Base-by-base conservation (phyloP, 495 filamentous ascomycete species). In the Oleoguttula mirabilis region DNA sequence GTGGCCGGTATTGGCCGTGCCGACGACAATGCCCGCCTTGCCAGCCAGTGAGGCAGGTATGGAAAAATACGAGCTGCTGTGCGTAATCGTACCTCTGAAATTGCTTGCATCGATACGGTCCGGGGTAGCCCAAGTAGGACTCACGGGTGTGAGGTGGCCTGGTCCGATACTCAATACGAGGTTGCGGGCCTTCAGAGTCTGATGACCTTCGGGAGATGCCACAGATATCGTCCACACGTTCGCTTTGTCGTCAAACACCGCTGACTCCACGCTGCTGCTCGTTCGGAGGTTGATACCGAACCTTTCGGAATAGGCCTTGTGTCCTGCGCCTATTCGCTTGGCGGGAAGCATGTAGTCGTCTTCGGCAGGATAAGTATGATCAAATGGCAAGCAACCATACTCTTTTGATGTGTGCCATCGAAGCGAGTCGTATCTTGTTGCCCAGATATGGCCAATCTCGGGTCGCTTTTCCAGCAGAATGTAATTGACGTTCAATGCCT, bases 1-100 rank as follows among this genome's bases (percentile, higher is more conserved):
- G 41, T 70, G 68, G 0, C 55, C 64, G 14, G 66, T 69, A 41
- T 71, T 71, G 11, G 60, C 66, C 6, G 63, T 64, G 12, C 66
- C 66, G 15, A 70, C 50, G 0, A 71, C 50, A 4, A 68, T 30
- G 11, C 60, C 66, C 32, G 50, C 39, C 38, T 65, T 64, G 10
- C 60, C 60, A 33, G 51, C 55, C 57, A 58, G 65, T n/a, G n/a
- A n/a, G 8, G 41, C 12, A n/a, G 38, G 14, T 8, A 53, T 21
- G 21, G 50, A 50, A 31, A 41, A 57, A 48, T 61, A 70, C 11
- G 57, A 31, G 2, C 46, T 52, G 10, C 64, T 64, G 43, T 68
- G 64, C 8, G 66, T 22, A 15, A 55, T 49, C 10, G 48, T 53
- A 0, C 66, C 65, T 35, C 58, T 45, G 45, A 59, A 66, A 17